phyloP scores from a whole-genome alignment of 2,329 filamentous ascomycete species.

The Dothideomycetidae sp. region DNA sequence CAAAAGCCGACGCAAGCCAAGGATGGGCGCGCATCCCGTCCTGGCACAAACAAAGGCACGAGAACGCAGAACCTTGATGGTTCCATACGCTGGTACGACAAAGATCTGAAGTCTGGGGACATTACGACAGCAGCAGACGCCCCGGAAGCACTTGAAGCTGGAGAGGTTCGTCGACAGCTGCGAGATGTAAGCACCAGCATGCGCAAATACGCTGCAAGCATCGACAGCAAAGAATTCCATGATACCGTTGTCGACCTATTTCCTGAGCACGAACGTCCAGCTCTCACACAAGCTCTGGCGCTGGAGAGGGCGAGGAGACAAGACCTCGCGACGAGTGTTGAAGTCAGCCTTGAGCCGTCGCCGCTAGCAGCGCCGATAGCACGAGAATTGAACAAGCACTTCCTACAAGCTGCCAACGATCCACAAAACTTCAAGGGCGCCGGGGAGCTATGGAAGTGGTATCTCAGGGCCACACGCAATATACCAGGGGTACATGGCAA shows the following conservation, averaged over 20 bases:
- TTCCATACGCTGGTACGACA: constrained; percentile 13
- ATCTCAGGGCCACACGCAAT: constrained; percentile 16
- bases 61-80: constrained; percentile 9
- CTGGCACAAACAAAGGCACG: constrained; percentile 1
- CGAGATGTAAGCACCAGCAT: constrained; percentile 12
- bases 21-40: no score
- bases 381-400: constrained; percentile 10
- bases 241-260: constrained; percentile 12
- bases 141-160: constrained; percentile 12
- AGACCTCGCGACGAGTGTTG: constrained; percentile 6
- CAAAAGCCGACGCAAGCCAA: no score
- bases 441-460: constrained; percentile 21
- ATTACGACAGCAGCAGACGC: constrained; percentile 10
- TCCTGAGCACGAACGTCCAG: constrained; percentile 8
- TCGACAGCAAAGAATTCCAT: constrained; percentile 9
- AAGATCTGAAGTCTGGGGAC: constrained; percentile 13
- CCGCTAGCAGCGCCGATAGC: constrained; percentile 10
- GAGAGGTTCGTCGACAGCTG: constrained; percentile 12
- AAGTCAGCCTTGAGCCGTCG: constrained; percentile 9
- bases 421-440: not conserved
- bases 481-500: constrained; percentile 13
- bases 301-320: constrained; percentile 7
- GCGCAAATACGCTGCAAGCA: constrained; percentile 7
- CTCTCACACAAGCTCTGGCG: constrained; percentile 9
- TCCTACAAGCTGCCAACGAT: constrained; percentile 8